Conservation (phyloP, 2,329 filamentous ascomycete species). For the Myriosclerotinia scirpicola region DNA sequence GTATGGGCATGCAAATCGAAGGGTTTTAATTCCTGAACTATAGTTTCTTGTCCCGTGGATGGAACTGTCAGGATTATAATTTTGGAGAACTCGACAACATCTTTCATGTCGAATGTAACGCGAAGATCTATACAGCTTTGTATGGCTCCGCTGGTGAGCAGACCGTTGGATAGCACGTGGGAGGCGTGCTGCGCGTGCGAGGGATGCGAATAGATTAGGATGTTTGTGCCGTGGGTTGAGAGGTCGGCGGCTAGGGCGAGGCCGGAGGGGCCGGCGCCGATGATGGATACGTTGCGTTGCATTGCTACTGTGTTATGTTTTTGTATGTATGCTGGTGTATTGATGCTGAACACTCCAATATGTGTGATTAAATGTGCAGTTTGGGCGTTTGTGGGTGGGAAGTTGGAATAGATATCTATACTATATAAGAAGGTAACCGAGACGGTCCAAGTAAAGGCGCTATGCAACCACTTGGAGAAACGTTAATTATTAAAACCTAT, state of each 20-base stretch:
- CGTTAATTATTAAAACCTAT: background rate
- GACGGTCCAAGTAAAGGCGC: background rate
- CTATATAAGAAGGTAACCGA: background rate
- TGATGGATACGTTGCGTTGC: conserved; percentile 26
- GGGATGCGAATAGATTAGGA: conserved; percentile 26
- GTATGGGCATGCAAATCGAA: conserved; percentile 18
- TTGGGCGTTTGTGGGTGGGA: too few relatives aligned
- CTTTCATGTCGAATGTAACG: conserved; percentile 23
- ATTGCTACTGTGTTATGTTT: background rate
- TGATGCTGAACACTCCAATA: too few relatives aligned
- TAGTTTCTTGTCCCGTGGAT: conserved; percentile 25
- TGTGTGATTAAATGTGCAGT: too few relatives aligned
- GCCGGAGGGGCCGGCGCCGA: conserved; percentile 26
- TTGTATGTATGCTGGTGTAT: too few relatives aligned
- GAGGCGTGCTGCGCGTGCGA: conserved; percentile 21
- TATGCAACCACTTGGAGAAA: background rate
- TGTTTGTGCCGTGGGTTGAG: conserved; percentile 17
- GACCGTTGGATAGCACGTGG: conserved; percentile 13
- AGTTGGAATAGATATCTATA: background rate
- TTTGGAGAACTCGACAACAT: conserved; percentile 23
- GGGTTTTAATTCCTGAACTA: conserved; percentile 17
- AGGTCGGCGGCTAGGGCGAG: conserved; percentile 27
- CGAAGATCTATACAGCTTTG: background rate
- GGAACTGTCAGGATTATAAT: conserved; percentile 26
- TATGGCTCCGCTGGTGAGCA: conserved; percentile 15